Evolutionary conservation across 2,329 filamentous ascomycete species (phyloP).

Genomic region (Trichophyton equinum): DNA sequence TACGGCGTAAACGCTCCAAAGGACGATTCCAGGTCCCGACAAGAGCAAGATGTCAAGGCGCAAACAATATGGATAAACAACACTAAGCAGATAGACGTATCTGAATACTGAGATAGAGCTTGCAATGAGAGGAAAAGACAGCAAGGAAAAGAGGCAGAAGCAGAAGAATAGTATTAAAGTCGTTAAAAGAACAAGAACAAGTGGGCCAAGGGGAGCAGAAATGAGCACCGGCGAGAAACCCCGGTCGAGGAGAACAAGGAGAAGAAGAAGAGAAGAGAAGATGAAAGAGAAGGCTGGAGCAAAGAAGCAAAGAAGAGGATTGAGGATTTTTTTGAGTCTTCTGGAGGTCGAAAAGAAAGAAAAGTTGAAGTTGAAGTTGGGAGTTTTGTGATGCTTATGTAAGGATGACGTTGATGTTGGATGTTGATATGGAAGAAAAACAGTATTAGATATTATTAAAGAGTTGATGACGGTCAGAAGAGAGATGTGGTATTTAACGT

Average conservation of each 20-base stretch:
- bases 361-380: constrained; percentile 3
- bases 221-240: not conserved
- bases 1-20: too few species aligned
- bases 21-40: not conserved
- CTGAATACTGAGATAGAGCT: not conserved
- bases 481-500: too few species aligned
- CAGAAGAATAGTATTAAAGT: not conserved
- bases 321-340: too few species aligned
- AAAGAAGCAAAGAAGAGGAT: too few species aligned
- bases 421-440: not conserved
- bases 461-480: not conserved
- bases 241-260: not conserved
- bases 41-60: not conserved
- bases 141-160: not conserved
- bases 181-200: constrained; percentile 9
- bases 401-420: not conserved
- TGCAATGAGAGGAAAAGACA: not conserved
- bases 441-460: not conserved
- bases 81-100: not conserved
- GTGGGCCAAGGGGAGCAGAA: constrained; percentile 5
- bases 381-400: constrained; percentile 1
- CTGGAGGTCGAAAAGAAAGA: not conserved
- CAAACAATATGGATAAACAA: not conserved
- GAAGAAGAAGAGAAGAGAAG: constrained; percentile 6
- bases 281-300: not conserved